Conservation (phyloP, 2,329 filamentous ascomycete species). For the Fusarium denticulatum region DNA sequence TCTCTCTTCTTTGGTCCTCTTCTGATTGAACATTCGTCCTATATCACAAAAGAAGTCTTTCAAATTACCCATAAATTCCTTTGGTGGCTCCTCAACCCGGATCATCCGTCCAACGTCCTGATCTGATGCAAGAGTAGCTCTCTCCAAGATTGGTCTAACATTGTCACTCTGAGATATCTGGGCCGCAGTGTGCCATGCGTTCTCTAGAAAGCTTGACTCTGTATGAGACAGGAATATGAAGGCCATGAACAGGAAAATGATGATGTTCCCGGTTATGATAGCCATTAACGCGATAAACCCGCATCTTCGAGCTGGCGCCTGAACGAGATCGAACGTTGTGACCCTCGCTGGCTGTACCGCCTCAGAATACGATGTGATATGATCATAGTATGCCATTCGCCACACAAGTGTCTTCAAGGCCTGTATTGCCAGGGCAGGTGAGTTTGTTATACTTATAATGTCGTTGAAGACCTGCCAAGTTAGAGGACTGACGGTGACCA, state of each 20-base stretch:
- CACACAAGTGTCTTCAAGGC: neutral
- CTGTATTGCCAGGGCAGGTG: neutral
- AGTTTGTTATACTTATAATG: neutral
- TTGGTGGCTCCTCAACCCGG: neutral
- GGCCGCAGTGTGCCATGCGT: neutral
- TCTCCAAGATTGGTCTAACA: neutral
- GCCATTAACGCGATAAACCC: neutral
- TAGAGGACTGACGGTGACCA: neutral
- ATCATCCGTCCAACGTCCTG: neutral
- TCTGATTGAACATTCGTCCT: neutral
- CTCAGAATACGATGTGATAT: neutral
- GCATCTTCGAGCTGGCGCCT: neutral
- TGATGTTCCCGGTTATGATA: neutral
- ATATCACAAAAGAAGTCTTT: neutral
- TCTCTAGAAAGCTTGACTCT: neutral
- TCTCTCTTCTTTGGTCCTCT: neutral
- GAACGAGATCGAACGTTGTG: neutral
- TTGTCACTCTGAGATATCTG: neutral
- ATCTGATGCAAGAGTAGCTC: neutral
- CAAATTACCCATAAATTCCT: neutral
- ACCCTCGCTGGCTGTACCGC: rapidly evolving
- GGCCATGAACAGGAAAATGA: neutral
- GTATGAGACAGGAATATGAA: neutral
- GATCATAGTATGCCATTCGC: neutral
- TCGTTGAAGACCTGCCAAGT: neutral